Conservation (phyloP, 2,329 filamentous ascomycete species). For the Xylariaceae sp. region DNA sequence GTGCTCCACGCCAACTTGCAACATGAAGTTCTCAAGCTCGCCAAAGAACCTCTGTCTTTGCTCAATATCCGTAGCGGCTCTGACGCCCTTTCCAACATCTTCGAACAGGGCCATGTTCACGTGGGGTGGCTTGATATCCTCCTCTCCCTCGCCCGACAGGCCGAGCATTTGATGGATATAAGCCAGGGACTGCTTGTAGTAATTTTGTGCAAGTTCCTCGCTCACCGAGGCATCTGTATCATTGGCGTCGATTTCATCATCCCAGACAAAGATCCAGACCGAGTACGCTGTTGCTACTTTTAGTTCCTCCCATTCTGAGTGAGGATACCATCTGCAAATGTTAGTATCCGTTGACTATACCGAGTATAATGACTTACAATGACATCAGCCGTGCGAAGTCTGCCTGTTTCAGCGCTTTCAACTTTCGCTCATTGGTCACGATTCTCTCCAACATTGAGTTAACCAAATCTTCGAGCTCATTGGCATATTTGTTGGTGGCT, state of each 20-base stretch:
- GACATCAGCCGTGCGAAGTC: slow-evolving; percentile 33
- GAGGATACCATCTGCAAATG: slow-evolving; percentile 31
- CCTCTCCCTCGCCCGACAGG: slow-evolving; percentile 15
- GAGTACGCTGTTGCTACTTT: slow-evolving; percentile 32
- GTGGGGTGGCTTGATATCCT: slow-evolving; percentile 15
- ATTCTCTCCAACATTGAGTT: slow-evolving; percentile 24
- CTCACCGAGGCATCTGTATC: slow-evolving; percentile 31
- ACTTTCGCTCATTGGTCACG: slow-evolving; percentile 27
- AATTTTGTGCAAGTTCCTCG: slow-evolving; percentile 28
- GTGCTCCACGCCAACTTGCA: slow-evolving; percentile 28
- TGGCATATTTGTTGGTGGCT: slow-evolving; percentile 22
- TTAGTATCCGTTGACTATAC: not conserved
- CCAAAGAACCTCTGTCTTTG: slow-evolving; percentile 28
- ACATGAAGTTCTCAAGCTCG: slow-evolving; percentile 30
- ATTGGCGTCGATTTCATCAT: slow-evolving; percentile 34
- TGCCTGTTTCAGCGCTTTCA: slow-evolving; percentile 33
- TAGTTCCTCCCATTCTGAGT: slow-evolving; percentile 33
- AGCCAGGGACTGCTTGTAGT: slow-evolving; percentile 29
- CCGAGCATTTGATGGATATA: slow-evolving; percentile 30
- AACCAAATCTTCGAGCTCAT: slow-evolving; percentile 22
- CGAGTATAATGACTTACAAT: slow-evolving; percentile 21
- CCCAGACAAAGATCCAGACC: slow-evolving; percentile 36
- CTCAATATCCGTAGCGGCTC: slow-evolving; percentile 18
- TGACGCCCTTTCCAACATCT: slow-evolving; percentile 24
- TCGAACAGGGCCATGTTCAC: slow-evolving; percentile 29